Conservation (phyloP, 148 eudicot species). For the Nyssa sinensis region DNA sequence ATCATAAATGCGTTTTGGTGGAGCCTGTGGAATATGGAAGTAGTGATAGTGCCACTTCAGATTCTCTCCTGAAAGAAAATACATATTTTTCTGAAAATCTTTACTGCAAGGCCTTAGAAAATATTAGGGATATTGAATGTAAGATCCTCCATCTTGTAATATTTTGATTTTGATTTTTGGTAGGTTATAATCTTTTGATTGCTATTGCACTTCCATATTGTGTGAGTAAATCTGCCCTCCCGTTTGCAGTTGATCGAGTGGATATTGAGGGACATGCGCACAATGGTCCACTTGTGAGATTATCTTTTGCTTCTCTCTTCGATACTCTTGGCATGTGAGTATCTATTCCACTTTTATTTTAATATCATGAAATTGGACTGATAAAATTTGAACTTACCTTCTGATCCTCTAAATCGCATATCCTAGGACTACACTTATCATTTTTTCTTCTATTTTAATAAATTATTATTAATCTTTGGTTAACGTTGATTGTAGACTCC, state of each 20-base stretch:
- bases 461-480: not conserved
- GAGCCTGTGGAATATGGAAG: conserved; percentile 42
- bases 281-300: conserved; percentile 62
- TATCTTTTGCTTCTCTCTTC: conserved; percentile 86
- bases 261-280: conserved; percentile 83
- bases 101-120: conserved; percentile 77
- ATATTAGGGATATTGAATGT: conserved; percentile 77
- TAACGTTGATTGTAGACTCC: not conserved
- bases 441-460: not conserved
- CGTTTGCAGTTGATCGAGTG: conserved; percentile 72
- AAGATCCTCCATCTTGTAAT: conserved; percentile 26
- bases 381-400: not conserved
- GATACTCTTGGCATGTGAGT: conserved; percentile 96
- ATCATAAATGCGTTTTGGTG: conserved; percentile 48
- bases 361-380: not conserved
- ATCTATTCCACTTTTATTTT: not conserved
- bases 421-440: not conserved
- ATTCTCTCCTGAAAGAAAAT: conserved; percentile 47
- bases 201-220: not conserved
- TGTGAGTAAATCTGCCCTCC: conserved; percentile 24
- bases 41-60: conserved; percentile 34
- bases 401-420: not conserved
- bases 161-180: too few relatives aligned
- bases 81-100: conserved; percentile 64
- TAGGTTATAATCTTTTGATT: conserved; percentile 9